phyloP scores from a whole-genome alignment of 2,329 filamentous ascomycete genomes.

The Diaporthe destruens region DNA sequence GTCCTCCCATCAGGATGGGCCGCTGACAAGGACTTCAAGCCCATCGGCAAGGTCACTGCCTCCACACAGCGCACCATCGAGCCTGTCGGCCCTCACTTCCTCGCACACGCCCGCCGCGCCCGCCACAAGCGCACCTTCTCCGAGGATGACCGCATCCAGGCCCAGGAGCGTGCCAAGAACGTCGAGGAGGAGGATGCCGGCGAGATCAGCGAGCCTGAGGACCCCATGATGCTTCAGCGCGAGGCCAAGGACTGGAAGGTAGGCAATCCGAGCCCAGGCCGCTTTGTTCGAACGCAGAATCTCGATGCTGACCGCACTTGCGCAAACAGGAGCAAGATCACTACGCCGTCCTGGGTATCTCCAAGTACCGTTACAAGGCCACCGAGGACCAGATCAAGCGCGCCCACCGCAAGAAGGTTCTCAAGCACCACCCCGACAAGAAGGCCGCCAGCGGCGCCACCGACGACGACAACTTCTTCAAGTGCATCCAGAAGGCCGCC shows the following conservation, averaged over 20 bases:
- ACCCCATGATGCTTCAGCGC: conserved; percentile 89
- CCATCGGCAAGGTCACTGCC: conserved; percentile 79
- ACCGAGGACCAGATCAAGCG: conserved; percentile 99
- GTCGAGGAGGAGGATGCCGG: conserved; percentile 90
- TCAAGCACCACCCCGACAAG: conserved; percentile 99
- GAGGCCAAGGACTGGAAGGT: conserved; percentile 99
- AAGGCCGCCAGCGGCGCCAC: conserved; percentile 89
- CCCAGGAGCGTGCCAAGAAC: conserved; percentile 94
- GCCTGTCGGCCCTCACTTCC: conserved; percentile 96
- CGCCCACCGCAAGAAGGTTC: conserved; percentile 99
- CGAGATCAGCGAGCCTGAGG: conserved; percentile 94
- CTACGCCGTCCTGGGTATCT: conserved; percentile 94
- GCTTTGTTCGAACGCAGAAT: neutral
- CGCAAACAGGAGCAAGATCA: conserved; percentile 86
- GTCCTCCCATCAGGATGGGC: conserved; percentile 84
- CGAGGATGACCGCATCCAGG: conserved; percentile 97
- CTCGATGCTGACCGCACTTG: neutral
- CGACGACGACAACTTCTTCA: conserved; percentile 99
- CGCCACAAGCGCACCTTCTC: conserved; percentile 98
- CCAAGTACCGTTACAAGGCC: conserved; percentile 91
- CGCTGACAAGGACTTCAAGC: conserved; percentile 92
- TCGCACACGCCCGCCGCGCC: conserved; percentile 95
- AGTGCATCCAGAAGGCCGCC: conserved; percentile 99
- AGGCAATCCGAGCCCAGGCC: conserved; percentile 45
- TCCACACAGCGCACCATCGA: conserved; percentile 90